A percentile compares a stretch with the other conserved stretches of the same genome.
Conservation (phyloP, 148 eudicot genomes). For the Amaranthus hypochondriacus region DNA sequence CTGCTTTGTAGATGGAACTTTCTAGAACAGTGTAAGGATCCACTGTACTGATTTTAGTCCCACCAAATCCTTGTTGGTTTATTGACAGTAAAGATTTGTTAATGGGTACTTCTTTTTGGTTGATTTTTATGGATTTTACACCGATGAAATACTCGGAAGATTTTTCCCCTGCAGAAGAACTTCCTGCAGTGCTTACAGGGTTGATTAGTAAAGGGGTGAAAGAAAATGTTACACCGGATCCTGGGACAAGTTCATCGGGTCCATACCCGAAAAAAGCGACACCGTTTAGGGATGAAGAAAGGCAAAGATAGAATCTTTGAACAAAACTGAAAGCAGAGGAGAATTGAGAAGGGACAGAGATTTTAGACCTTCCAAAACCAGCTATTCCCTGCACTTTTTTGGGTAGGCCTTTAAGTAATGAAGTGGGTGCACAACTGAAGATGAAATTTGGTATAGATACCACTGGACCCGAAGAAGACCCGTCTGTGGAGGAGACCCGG, state of each 20-base stretch:
- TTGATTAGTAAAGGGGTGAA: conserved; percentile 50
- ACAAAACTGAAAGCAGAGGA: conserved; percentile 38
- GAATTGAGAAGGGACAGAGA: conserved; percentile 45
- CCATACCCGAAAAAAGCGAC: conserved; percentile 52
- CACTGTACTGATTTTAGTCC: conserved; percentile 47
- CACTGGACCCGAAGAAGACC: conserved; percentile 29
- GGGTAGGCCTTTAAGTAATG: conserved; percentile 41
- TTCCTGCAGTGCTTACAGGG: conserved; percentile 50
- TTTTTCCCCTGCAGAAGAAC: conserved; percentile 37
- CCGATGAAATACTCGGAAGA: conserved; percentile 33
- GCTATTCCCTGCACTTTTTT: conserved; percentile 43
- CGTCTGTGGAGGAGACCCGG: conserved; percentile 46
- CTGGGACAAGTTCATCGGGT: conserved; percentile 37
- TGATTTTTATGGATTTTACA: conserved; percentile 35
- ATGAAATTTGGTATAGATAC: conserved; percentile 30
- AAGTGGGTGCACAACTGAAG: conserved; percentile 40
- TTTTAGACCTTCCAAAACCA: conserved; percentile 50
- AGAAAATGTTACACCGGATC: conserved; percentile 24
- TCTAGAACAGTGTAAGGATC: conserved; percentile 40
- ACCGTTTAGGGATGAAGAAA: conserved; percentile 31
- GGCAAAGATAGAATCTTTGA: conserved; percentile 51
- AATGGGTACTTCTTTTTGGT: conserved; percentile 15
- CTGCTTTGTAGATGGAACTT: conserved; percentile 32
- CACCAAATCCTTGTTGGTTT: conserved; percentile 24
- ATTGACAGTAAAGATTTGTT: conserved; percentile 33